Evolutionary conservation across 2,329 filamentous ascomycete genomes (phyloP), one percentile per base, ranked within the genome.

Genomic region (Chaetomiaceae sp.): DNA sequence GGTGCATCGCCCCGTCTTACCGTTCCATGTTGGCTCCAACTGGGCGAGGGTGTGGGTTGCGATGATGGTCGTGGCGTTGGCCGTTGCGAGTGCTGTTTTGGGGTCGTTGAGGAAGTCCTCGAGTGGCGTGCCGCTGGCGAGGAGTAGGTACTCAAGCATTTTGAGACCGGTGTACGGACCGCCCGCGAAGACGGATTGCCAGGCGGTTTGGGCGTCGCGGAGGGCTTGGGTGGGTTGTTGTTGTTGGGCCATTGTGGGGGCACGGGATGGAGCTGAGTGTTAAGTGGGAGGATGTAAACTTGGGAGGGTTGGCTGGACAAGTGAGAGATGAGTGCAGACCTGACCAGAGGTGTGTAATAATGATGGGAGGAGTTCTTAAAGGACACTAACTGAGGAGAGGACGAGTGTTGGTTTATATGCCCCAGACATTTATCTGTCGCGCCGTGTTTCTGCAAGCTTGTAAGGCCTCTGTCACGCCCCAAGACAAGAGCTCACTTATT

Each of bases 1-100:
- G 19, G 46, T 48, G 38, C 46, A 48, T 3, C 46, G 46, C n/a
- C 46, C 46, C 7, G 46, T 48, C 4, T 27, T 25, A 19, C 4
- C 23, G 2, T 17, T 16, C 45, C 45, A 48, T 13, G 30, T 21
- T 2, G 12, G 7, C 5, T 7, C 16, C 37, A 48, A 34, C 9
- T n/a, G 19, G 7, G 5, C 9, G n/a, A 47, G 16, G 35, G 10
- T 9, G 10, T 40, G 44, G 9, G 7, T 17, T 9, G 16, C 9
- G 17, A 39, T 40, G 2, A 12, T n/a, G 1, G 2, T 17, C 4
- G 23, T 2, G 1, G 44, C 39, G n/a, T 39, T 7, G 3, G n/a
- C 20, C 6, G 5, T 25, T 20, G 20, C 21, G 19, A 14, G 14
- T 4, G 3, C 33, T 16, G 17, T 10, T 23, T 41, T 19, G 39